These are phyloP conservation scores for Albugo candida DNA, from an alignment of 352 stramenopile species.

Conservation along the genomic window DNA sequence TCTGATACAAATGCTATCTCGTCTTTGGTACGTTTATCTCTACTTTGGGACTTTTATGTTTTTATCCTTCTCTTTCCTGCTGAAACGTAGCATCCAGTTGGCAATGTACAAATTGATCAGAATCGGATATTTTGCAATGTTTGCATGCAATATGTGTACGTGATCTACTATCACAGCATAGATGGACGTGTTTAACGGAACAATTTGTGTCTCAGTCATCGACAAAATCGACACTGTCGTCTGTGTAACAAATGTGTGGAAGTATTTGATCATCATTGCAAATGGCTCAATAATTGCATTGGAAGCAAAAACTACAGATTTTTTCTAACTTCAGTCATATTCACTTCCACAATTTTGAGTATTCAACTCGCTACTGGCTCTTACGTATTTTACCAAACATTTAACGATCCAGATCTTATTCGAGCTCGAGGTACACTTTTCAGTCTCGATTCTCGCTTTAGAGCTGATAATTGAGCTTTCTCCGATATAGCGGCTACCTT, in stretches of 20 bases:
- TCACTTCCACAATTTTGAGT: constrained; percentile 33
- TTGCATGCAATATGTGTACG: constrained; percentile 76
- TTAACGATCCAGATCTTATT: constrained; percentile 22
- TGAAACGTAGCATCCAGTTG: background rate
- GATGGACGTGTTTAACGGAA: background rate
- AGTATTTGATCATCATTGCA: constrained; percentile 95
- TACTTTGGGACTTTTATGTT: background rate
- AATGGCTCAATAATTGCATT: constrained; percentile 94
- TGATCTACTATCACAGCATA: constrained; percentile 1
- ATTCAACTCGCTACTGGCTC: constrained; percentile 50
- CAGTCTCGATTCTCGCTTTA: background rate
- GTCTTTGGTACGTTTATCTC: constrained; percentile 21
- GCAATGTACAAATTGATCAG: constrained; percentile 6
- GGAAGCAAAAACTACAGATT: constrained; percentile 75
- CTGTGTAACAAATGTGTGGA: constrained; percentile 93
- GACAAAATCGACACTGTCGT: constrained; percentile 83
- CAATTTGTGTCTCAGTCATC: constrained; percentile 27
- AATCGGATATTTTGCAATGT: constrained; percentile 76
- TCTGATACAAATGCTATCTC: constrained; percentile 50
- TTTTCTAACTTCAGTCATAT: constrained; percentile 56
- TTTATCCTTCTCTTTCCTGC: background rate
- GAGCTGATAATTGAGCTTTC: background rate
- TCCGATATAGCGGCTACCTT: constrained; percentile 20
- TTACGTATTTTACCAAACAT: constrained; percentile 32
- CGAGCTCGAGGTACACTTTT: constrained; percentile 15